Evolutionary conservation across 306 rosid genomes (phyloP), one percentile per base, ranked within the genome.

Genomic region (Prunus salicina): DNA sequence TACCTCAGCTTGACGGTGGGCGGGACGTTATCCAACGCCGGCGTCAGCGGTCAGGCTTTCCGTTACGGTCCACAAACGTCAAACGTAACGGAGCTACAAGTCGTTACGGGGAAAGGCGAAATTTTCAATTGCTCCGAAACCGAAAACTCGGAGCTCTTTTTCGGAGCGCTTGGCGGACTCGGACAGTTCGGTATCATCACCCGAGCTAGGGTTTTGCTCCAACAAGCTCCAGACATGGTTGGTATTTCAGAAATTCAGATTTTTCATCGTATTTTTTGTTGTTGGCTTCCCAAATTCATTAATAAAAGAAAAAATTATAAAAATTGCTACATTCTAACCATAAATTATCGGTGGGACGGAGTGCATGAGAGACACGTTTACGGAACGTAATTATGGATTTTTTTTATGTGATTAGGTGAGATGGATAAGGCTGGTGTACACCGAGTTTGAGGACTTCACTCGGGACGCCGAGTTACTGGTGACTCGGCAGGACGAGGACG

Each of bases 171-270:
- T 5, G 99, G 99, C 6, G 99, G 99, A 1, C 86, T 96, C 8
- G 99, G 99, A 19, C 99, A 96, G 87, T 92, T 96, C 77, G 98
- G 98, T 12, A 84, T 96, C 71, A 89, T 96, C 41, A 92, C 98
- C 60, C 60, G 91, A 82, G 99, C 99, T 43, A 74, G 97, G 20
- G 65, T 96, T 67, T 27, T 82, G 47, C 90, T 96, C 25, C 98
- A 91, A 76, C 79, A 55, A 25, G 96, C 98, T 1, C 99, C 99
- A 4, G 88, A 92, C 32, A 91, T 80, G 99, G 99, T 95, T 57
- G 25, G 79, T 38, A 51, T 13, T 71, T 53, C 4, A 1, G 8
- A 14, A 50, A 3, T 15, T 45, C 34, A 32, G 16, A n/a, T 1
- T 24, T 30, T 12, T 38, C 0, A 5, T 45, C 8, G 0, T 14